Conservation (phyloP, 495 filamentous ascomycete genomes). For the Penicillium egyptiacum region DNA sequence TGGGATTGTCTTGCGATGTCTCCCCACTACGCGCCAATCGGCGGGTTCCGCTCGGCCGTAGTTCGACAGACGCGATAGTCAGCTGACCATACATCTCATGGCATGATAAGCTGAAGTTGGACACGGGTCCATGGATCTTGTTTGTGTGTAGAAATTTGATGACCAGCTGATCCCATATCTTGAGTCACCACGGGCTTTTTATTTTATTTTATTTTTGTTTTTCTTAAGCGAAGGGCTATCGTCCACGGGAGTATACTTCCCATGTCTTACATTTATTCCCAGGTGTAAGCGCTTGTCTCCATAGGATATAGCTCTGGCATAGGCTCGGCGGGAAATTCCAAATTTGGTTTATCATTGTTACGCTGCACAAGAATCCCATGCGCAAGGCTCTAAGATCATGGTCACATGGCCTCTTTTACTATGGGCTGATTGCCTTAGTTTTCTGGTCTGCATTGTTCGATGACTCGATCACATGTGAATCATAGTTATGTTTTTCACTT, state of each 20-base stretch:
- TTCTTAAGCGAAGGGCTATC: background rate
- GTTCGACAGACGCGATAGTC: constrained; percentile 8
- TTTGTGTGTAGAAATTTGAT: background rate
- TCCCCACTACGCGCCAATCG: constrained; percentile 11
- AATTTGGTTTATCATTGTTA: background rate
- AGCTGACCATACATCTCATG: constrained; percentile 11
- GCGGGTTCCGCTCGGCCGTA: constrained; percentile 8
- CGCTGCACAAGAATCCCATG: background rate
- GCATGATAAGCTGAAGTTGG: constrained; percentile 7
- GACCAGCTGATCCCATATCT: constrained; percentile 12
- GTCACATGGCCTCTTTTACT: constrained; percentile 4
- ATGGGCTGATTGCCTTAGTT: constrained; percentile 9
- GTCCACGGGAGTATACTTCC: background rate
- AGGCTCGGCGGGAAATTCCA: constrained; percentile 9
- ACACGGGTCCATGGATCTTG: constrained; percentile 11
- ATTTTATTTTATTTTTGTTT: background rate
- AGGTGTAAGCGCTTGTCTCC: constrained; percentile 7
- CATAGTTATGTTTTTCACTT: constrained; percentile 2
- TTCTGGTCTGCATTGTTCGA: constrained; percentile 3
- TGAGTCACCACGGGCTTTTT: constrained; percentile 3
- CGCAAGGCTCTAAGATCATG: background rate
- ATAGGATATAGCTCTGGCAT: background rate
- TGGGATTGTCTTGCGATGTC: constrained; percentile 7
- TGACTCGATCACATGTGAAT: constrained; percentile 9
- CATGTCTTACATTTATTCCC: constrained; percentile 1